phyloP scores from a whole-genome alignment of 306 rosid species.

The Cicer bijugum region DNA sequence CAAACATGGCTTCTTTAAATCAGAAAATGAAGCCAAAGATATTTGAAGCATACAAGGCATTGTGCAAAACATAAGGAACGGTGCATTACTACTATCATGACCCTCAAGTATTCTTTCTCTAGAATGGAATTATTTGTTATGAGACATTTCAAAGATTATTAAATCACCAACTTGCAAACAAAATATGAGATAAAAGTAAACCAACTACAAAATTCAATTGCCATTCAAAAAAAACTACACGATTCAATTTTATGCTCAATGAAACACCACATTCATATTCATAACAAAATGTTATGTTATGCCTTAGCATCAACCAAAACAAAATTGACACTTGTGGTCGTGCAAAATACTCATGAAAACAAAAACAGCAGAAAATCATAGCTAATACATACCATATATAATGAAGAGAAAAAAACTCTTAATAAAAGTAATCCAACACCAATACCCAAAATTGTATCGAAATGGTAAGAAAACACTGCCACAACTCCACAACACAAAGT shows the following conservation, averaged over 20 bases:
- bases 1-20: neutral
- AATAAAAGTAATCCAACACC: slow-evolving; percentile 25
- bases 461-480: neutral
- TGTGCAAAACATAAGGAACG: neutral
- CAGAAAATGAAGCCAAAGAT: neutral
- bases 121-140: neutral
- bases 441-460: slow-evolving; percentile 3
- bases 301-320: neutral
- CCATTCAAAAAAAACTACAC: neutral
- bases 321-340: neutral
- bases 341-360: neutral
- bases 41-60: slow-evolving; percentile 27
- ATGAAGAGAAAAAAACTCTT: neutral
- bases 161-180: neutral
- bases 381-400: neutral
- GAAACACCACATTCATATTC: neutral
- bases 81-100: neutral
- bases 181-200: neutral
- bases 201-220: neutral
- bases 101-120: neutral
- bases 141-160: neutral
- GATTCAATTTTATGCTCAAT: neutral
- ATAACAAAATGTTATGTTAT: neutral
- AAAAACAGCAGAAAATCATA: neutral
- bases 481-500: neutral